Base-by-base conservation (phyloP, 306 rosid genomes). In the Dalbergia cultrata region DNA sequence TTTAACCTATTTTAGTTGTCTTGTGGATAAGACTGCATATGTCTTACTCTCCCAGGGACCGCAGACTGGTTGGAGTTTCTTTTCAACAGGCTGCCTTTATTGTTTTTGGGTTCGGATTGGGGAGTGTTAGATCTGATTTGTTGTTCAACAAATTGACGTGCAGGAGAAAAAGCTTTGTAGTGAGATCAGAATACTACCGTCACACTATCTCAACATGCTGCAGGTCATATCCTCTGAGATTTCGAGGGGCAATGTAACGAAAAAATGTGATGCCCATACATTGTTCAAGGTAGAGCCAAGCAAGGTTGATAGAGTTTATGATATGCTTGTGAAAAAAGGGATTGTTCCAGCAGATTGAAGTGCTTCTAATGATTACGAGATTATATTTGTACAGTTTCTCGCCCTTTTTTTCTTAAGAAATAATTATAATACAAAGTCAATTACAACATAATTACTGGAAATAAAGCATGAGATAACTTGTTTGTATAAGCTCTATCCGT, bases 261-360 rank as follows among this genome's bases (percentile, higher is more conserved):
- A 87, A 78, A 92, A 88, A 81, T 85, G 94, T 10, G 97, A 94
- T 60, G 97, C 94, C 31, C 70, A 89, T 80, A 37, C 74, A 41
- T 53, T 90, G 82, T 89, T 94, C 78, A 92, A 85, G 83, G 93
- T 90, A 54, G 92, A 92, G 31, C 88, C 93, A 9, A 83, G 84
- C 81, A 94, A 92, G 90, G 87, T 94, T 12, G 98, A 92, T 78
- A 89, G 80, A 77, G 91, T 94, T 34, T 94, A 89, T 43, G 93
- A 94, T 34, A 87, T 90, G 92, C 90, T 94, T 78, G 70, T 88
- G 75, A 45, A 72, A 50, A 94, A 92, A 64, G 97, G 97, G 44
- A 44, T 81, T 80, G 76, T 81, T 53, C 61, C 75, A 70, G 68
- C 82, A 64, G 79, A 78, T 84, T 70, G 60, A 39, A 11, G 47